phyloP scores from a whole-genome alignment of 148 eudicot genomes.

The Nepenthes mirabilis region DNA sequence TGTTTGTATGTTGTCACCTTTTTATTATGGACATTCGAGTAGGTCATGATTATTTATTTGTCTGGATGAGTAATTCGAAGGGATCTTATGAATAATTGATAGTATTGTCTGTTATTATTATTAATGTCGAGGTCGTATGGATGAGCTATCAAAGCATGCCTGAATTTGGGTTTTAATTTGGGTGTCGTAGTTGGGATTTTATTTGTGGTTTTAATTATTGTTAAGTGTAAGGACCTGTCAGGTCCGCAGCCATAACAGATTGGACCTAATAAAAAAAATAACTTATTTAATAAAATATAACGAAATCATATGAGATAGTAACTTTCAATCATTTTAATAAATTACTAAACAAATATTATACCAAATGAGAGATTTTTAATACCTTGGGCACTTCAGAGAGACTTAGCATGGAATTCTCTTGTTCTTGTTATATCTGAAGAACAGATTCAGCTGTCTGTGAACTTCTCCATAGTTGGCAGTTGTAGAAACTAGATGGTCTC shows the following conservation, averaged over 20 bases:
- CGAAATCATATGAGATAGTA: too few species aligned
- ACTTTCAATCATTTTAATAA: too few species aligned
- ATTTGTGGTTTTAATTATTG: too few species aligned
- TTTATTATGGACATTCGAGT: not conserved
- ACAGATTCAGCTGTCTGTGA: conserved; percentile 61
- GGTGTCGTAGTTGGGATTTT: not conserved
- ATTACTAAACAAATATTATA: not conserved
- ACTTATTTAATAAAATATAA: too few species aligned
- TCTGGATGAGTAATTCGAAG: not conserved
- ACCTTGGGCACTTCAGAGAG: not conserved
- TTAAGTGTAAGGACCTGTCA: not conserved
- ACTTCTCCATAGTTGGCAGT: conserved; percentile 64
- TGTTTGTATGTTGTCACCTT: too few species aligned
- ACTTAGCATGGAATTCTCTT: not conserved
- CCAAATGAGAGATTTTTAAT: not conserved
- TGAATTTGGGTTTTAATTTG: not conserved
- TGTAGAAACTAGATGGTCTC: conserved; percentile 39
- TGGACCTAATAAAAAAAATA: not conserved
- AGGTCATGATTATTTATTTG: not conserved
- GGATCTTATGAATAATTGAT: not conserved
- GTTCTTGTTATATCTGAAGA: conserved; percentile 62
- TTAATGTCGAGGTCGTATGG: not conserved
- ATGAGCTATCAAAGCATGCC: not conserved
- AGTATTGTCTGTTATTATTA: not conserved
- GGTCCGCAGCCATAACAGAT: not conserved